Evolutionary conservation across 495 filamentous ascomycete genomes (phyloP).

Genomic region (Letharia columbiana): DNA sequence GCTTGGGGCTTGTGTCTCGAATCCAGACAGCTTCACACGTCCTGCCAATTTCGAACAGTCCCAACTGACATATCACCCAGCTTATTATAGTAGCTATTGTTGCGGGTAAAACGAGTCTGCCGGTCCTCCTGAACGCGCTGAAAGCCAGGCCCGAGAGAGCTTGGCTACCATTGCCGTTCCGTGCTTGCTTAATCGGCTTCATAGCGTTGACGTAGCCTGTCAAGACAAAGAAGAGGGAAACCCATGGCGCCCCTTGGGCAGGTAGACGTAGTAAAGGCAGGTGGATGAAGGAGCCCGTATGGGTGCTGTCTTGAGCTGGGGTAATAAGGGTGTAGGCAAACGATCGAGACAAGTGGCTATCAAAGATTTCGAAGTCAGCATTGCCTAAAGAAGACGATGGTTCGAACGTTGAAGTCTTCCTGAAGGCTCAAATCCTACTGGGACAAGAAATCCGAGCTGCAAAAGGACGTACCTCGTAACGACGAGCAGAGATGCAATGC

Average conservation of each 20-base stretch:
- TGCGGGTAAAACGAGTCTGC: conserved; percentile 54
- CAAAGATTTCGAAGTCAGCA: neutral
- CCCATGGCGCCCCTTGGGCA: conserved; percentile 54
- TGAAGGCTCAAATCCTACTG: neutral
- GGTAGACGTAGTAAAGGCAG: conserved; percentile 52
- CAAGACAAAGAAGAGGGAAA: conserved; percentile 60
- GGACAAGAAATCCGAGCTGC: neutral
- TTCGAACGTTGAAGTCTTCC: neutral
- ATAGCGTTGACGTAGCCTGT: conserved; percentile 62
- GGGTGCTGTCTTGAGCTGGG: conserved; percentile 30
- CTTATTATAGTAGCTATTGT: conserved; percentile 49
- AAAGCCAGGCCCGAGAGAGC: conserved; percentile 49
- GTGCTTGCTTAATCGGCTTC: conserved; percentile 53
- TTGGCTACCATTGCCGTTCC: conserved; percentile 42
- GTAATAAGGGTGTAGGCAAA: conserved; percentile 12
- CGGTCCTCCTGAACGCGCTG: conserved; percentile 56
- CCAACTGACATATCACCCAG: conserved; percentile 48
- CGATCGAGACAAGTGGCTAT: conserved; percentile 14
- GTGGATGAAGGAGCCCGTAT: conserved; percentile 43
- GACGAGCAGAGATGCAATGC: conserved; percentile 54
- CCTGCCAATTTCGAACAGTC: conserved; percentile 47
- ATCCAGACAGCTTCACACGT: conserved; percentile 53
- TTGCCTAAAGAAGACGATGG: neutral
- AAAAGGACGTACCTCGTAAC: conserved; percentile 52
- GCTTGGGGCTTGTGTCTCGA: conserved; percentile 43